phyloP scores from a whole-genome alignment of 257 asterid genomes.

The Salvia rosmarinus region DNA sequence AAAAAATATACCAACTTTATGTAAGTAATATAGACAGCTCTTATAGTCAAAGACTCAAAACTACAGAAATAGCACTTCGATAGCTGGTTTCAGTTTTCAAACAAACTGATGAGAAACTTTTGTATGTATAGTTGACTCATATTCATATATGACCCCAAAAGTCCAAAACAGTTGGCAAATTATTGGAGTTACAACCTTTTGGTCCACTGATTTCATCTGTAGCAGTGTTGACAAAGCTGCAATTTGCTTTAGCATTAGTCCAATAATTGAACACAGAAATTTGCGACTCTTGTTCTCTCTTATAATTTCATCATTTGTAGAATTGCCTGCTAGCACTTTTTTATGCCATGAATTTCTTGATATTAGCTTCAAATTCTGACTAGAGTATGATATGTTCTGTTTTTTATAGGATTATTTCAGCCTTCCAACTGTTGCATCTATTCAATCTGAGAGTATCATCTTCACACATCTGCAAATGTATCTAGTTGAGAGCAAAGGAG shows the following conservation, averaged over 20 bases:
- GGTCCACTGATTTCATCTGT: slow-evolving; percentile 11
- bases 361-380: background rate
- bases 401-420: slow-evolving; percentile 45
- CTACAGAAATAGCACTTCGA: too few relatives aligned
- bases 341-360: background rate
- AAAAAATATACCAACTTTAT: too few relatives aligned
- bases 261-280: background rate
- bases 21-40: too few relatives aligned
- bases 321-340: too few relatives aligned
- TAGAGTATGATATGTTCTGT: background rate
- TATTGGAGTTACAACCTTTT: background rate
- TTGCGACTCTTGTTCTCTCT: background rate
- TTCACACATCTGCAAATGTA: slow-evolving; percentile 59
- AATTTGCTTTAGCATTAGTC: background rate
- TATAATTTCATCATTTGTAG: background rate
- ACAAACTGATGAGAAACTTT: too few relatives aligned
- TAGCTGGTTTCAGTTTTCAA: too few relatives aligned
- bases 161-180: too few relatives aligned
- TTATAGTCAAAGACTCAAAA: too few relatives aligned
- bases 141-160: too few relatives aligned
- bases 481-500: slow-evolving; percentile 91
- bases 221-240: background rate
- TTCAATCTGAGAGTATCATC: slow-evolving; percentile 27
- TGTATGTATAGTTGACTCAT: too few relatives aligned
- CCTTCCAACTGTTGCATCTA: slow-evolving; percentile 33